These are phyloP conservation scores for Teunomyces tritomae DNA, from an alignment of 805 yeast genomes.

Conservation along the genomic window DNA sequence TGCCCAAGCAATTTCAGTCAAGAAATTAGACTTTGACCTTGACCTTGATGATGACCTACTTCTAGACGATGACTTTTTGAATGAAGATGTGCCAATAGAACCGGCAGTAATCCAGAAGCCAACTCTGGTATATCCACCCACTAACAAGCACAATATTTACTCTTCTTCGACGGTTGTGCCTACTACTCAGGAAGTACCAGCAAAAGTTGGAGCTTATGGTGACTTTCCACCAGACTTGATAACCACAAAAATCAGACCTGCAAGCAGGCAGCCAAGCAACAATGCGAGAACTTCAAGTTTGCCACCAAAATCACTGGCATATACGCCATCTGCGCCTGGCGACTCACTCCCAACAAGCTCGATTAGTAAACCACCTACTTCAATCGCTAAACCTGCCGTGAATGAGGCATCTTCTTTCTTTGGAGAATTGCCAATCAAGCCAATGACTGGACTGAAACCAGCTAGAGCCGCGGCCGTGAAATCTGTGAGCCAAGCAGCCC, in stretches of 20 bases:
- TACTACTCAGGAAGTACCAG: neutral
- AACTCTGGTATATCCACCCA: conserved; percentile 15
- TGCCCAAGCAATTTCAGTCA: neutral
- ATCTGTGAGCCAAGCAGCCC: conserved; percentile 8
- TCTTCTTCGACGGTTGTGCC: neutral
- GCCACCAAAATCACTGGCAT: neutral
- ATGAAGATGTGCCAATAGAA: conserved; percentile 19
- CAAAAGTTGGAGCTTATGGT: conserved; percentile 46
- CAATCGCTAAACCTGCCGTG: conserved; percentile 1
- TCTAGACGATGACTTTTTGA: conserved; percentile 37
- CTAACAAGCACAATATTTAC: conserved; percentile 3
- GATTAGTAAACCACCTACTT: conserved; percentile 13
- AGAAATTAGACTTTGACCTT: conserved; percentile 8
- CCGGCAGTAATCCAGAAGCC: conserved; percentile 16
- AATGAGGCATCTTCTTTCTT: conserved; percentile 41
- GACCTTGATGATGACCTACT: conserved; percentile 32
- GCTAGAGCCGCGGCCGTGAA: conserved; percentile 29
- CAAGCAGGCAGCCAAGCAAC: conserved; percentile 32
- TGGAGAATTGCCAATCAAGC: conserved; percentile 53
- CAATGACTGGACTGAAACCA: conserved; percentile 22
- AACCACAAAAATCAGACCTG: conserved; percentile 37
- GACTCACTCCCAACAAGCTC: conserved; percentile 5
- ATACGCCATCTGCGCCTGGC: conserved; percentile 3
- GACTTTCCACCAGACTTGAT: conserved; percentile 66
- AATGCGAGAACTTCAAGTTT: conserved; percentile 9